phyloP scores from a whole-genome alignment of 768 basidiomycete genomes.

The Neoboletus subvelutipes region DNA sequence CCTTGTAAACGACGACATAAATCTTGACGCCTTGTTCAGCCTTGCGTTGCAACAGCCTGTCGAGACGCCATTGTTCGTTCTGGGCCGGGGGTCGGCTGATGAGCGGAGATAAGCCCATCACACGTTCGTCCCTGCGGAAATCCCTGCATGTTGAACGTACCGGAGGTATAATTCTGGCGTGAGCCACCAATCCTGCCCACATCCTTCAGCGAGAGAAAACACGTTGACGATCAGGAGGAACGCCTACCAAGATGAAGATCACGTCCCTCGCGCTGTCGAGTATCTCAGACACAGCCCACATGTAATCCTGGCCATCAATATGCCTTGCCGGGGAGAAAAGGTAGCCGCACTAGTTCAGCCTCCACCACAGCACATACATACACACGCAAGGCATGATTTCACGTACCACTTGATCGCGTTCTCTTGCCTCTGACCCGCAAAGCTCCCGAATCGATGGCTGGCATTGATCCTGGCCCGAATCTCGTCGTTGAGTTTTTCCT shows the following conservation, averaged over 20 bases:
- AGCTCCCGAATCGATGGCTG: constrained; percentile 81
- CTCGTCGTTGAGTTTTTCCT: constrained; percentile 70
- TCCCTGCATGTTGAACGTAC: constrained; percentile 4
- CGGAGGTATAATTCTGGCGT: constrained; percentile 93
- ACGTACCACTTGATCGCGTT: constrained; percentile 83
- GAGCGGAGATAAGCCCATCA: constrained; percentile 5
- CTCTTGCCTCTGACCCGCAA: constrained; percentile 66
- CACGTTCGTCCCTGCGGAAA: background rate
- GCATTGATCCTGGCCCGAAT: constrained; percentile 73
- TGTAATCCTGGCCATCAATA: constrained; percentile 94
- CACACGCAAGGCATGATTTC: background rate
- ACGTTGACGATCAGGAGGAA: background rate
- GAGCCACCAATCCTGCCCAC: constrained; percentile 82
- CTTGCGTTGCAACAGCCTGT: constrained; percentile 80
- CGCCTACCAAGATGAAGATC: constrained; percentile 80
- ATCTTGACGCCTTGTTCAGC: constrained; percentile 91
- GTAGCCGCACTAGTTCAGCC: background rate
- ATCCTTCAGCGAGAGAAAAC: constrained; percentile 1
- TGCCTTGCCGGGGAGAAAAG: constrained; percentile 47
- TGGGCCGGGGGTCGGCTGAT: constrained; percentile 73
- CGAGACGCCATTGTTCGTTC: constrained; percentile 86
- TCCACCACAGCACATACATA: background rate
- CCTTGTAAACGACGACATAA: constrained; percentile 93
- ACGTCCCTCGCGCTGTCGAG: constrained; percentile 77
- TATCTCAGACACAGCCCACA: constrained; percentile 91